These are phyloP conservation scores for Scheffersomyces lignicola DNA, from an alignment of 1,139 yeast genomes.

Conservation along the genomic window DNA sequence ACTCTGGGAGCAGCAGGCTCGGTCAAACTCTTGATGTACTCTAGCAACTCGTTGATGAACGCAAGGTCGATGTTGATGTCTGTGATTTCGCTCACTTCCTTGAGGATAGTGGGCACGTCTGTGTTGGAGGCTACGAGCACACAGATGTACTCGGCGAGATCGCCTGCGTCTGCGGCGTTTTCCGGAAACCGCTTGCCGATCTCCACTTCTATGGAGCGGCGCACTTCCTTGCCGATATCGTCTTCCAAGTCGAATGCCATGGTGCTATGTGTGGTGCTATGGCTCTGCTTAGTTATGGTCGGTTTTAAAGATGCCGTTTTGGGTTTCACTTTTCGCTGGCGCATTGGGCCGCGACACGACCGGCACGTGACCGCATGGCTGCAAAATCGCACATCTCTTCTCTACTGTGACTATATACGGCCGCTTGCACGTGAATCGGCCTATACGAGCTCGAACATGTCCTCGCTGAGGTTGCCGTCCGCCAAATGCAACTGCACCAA, in stretches of 20 bases:
- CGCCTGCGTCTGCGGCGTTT: conserved; percentile 64
- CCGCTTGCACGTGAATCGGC: no score
- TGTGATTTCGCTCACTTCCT: conserved; percentile 64
- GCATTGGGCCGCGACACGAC: no score
- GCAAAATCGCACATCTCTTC: no score
- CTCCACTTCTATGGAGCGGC: conserved; percentile 36
- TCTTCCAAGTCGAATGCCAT: conserved; percentile 43
- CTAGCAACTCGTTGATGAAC: conserved; percentile 53
- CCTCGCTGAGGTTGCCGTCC: conserved; percentile 64
- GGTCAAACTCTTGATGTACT: conserved; percentile 50
- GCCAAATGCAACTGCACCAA: conserved; percentile 54
- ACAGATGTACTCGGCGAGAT: conserved; percentile 77
- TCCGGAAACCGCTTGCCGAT: conserved; percentile 31
- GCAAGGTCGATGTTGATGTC: conserved; percentile 59
- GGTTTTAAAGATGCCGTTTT: no score
- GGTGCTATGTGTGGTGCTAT: conserved; percentile 7
- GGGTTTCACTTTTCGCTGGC: no score
- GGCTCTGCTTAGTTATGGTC: no score
- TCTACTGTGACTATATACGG: no score
- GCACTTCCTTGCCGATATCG: conserved; percentile 39
- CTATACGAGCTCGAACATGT: conserved; percentile 44
- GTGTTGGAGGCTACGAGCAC: conserved; percentile 72
- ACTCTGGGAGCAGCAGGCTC: no score
- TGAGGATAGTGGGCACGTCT: conserved; percentile 55
- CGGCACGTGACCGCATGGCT: no score